Base-by-base conservation (phyloP, 768 basidiomycete genomes). In the Boletellus ananas region DNA sequence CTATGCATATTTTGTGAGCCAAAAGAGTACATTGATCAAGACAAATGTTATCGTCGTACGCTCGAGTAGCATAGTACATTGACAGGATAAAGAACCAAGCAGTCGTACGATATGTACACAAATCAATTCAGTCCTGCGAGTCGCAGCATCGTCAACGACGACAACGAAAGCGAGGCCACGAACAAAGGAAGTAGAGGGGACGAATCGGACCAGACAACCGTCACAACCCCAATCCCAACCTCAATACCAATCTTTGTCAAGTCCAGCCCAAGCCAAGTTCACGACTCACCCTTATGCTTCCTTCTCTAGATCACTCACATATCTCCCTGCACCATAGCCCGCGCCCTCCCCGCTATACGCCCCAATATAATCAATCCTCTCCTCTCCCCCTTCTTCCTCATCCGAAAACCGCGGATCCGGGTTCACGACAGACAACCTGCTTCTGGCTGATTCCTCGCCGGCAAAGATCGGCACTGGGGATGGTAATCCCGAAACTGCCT, bases 311-410 rank as follows among this genome's bases (percentile, higher is more conserved):
- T 78, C 69, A 35, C 76, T 79, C 23, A 76, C 68, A 56, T 76
- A 79, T 57, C 59, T 72, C 18, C 76, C 76, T 17, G 70, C 62
- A 16, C 61, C 67, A 63, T 80, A 79, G 20, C 71, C 74, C 27
- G 33, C 52, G 14, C 46, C 43, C 27, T 61, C 61, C 17, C 47
- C 58, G 63, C 64, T 54, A 65, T 87, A 85, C 23, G 79, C 82
- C 40, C 74, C 72, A 41, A 82, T 72, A 52, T 84, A 82, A 60
- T 84, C 83, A 56, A 78, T 82, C 13, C 72, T 68, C 3, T 77
- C 77, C 6, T 11, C 16, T 4, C 9, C 41, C 12, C 23, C 41
- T 5, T 23, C 37, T 8, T 71, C 73, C 1, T 70, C 74, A 20
- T 67, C 63, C 25, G 47, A 49, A 18, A 27, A 35, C 13, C 42